Base-by-base conservation (phyloP, 106 monocot species). In the Acorus calamus region DNA sequence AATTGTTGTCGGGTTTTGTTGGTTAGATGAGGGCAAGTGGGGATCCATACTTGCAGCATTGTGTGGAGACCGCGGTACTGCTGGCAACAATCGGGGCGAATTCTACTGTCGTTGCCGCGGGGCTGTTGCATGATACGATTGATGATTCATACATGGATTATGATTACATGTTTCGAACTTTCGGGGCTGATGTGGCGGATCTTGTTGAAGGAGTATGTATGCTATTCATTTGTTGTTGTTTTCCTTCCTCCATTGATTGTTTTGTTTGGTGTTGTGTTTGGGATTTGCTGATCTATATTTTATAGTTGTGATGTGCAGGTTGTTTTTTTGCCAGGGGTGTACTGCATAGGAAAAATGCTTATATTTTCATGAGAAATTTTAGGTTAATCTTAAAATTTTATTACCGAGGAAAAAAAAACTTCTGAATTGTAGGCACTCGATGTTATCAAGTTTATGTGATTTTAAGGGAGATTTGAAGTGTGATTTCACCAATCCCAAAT, bases 71-170 rank as follows among this genome's bases (percentile, higher is more conserved):
- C 0, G 91, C 91, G 0, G 71, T 91, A 46, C 65, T 91, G 50
- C 66, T 96, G 45, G 96, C 96, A 7, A 71, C 70, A 49, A 68
- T 91, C 42, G 96, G 96, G 60, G 96, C 85, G 61, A 85, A 83
- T 79, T 53, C 78, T 10, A 85, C 87, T 3, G 83, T 96, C 56
- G 90, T 91, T 52, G 82, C 96, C 71, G 90, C 96, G 6, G 91
- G 96, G 50, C 87, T 96, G 66, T 77, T 96, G 50, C 96, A 96
- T 60, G 96, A 96, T 73, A 82, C 96, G 50, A 44, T 87, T 47
- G 96, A 96, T 73, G 96, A 96, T 81, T 91, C 91, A 63, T 91
- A 81, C 66, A 68, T 91, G 80, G 72, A 76, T 47, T 89, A 87
- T 65, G 79, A 80, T 64, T 68, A 79, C 65, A 84, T 96, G 46